Evolutionary conservation across 2,329 filamentous ascomycete species (phyloP), one percentile per base, ranked within the genome.

Genomic region (Talaromyces atroroseus): DNA sequence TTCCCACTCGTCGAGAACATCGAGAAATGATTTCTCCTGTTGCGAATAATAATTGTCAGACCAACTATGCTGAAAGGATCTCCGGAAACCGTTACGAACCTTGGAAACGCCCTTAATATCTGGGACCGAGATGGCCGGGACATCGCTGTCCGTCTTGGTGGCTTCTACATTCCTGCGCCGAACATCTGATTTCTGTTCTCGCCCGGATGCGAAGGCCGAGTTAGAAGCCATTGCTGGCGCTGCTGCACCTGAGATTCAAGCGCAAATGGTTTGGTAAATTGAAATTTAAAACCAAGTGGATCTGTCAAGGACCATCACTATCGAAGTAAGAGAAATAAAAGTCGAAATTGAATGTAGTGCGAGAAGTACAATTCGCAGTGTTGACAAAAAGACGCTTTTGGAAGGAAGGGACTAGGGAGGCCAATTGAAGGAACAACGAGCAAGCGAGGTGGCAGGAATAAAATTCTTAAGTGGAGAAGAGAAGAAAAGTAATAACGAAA

Each of bases 1-100:
- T 66, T 87, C 84, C 70, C 79, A 84, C 56, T 81, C 76, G 66
- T 83, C 80, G n/a, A 79, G 66, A 32, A 69, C 63, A 48, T 72
- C 66, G 26, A 74, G 58, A 50, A 76, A 66, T 36, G 71, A 68
- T 47, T 66, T 64, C 18, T 68, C 63, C 72, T 76, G 53, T 44
- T 21, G 5, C 45, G 42, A 32, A 45, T 20, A 16, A 5, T 7
- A 14, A 23, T 56, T 1, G 18, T 48, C 24, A 29, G 46, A 16
- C 12, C 23, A 34, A 29, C 5, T 14, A 48, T 26, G 20, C n/a
- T 4, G 10, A 11, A 40, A 12, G 18, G 7, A 16, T 11, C 29
- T 16, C 23, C 7, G 10, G 8, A 20, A 18, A 24, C 16, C 36
- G 11, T 20, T 40, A 48, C 52, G 40, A 38, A 58, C 57, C 57